Base-by-base conservation (phyloP, 352 stramenopile genomes). In the Phytophthora hibernalis region DNA sequence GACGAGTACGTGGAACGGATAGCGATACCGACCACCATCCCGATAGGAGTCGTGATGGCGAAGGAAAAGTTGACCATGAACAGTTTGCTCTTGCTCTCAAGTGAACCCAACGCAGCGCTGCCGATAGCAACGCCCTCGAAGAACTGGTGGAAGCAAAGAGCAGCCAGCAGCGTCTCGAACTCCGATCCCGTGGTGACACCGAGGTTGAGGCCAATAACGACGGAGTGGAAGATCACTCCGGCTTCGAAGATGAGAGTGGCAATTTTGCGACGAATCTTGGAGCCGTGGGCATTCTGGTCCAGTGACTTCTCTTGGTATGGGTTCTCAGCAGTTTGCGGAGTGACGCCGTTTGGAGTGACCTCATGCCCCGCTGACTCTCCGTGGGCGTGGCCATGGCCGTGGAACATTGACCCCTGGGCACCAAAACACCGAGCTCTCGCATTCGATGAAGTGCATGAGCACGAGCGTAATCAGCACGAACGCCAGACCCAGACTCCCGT, bases 81-180 rank as follows among this genome's bases (percentile, higher is more conserved):
- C 0, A 88, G 66, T n/a, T 77, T 87, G 8, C 62, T 56, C 42
- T 74, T 58, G 21, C 45, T 75, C 49, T 82, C 62, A 31, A 89
- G 68, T 0, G 77, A 76, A 13, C 61, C 61, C 18, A 89, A 47
- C 13, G 79, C 75, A 45, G 63, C 80, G 42, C 66, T 74, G 38
- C 83, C 72, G 33, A 93, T 74, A 9, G 83, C 78, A 43, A 92
- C 74, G 61, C 81, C 83, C 33, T 91, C 80, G 61, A 92, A 92
- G 66, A 93, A 91, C 66, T 92, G 85, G 60, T 92, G 82, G 70
- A 93, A 89, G 61, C 77, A 82, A 30, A 93, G 72, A 15, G 81
- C 85, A 3, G 68, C 79, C 8, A 93, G 70, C 35, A 91, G 73
- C 30, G 80, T 83, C 63, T 79, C 77, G 72, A 90, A 91, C 20